phyloP scores from a whole-genome alignment of 2,329 filamentous ascomycete genomes.

The Parastagonospora nodorum region DNA sequence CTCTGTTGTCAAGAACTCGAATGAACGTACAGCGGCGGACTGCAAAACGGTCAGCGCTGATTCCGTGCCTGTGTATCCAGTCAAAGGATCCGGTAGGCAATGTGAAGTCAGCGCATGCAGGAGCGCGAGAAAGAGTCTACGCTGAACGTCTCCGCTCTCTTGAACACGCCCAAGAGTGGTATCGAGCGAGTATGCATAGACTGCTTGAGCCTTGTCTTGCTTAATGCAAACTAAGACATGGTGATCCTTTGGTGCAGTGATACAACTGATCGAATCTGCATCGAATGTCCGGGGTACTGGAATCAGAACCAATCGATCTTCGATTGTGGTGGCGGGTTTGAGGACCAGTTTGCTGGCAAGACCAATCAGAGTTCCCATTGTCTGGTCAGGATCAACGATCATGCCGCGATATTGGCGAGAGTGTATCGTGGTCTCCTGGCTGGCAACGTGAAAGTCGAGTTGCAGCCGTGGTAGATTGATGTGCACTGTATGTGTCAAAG shows the following conservation, averaged over 20 bases:
- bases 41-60: slow-evolving; percentile 56
- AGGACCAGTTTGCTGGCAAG: slow-evolving; percentile 29
- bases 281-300: slow-evolving; percentile 3
- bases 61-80: slow-evolving; percentile 59
- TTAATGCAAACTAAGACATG: slow-evolving; percentile 19
- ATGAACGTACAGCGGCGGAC: slow-evolving; percentile 58
- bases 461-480: slow-evolving; percentile 19
- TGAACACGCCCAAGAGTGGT: slow-evolving; percentile 54
- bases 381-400: slow-evolving; percentile 27
- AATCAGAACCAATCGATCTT: slow-evolving; percentile 48
- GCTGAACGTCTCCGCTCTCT: slow-evolving; percentile 57
- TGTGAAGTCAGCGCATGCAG: slow-evolving; percentile 62
- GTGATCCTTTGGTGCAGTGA: neutral
- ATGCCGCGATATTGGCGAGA: slow-evolving; percentile 29
- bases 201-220: slow-evolving; percentile 15
- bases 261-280: slow-evolving; percentile 14
- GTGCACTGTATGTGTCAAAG: neutral
- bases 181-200: slow-evolving; percentile 58
- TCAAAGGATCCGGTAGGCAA: slow-evolving; percentile 58
- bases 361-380: slow-evolving; percentile 24
- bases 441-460: slow-evolving; percentile 6
- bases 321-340: slow-evolving; percentile 3
- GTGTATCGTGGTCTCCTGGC: slow-evolving; percentile 7
- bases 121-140: slow-evolving; percentile 57
- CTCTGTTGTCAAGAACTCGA: slow-evolving; percentile 41